Base-by-base conservation (phyloP, 495 filamentous ascomycete genomes). In the Tuber microsphaerosporum region DNA sequence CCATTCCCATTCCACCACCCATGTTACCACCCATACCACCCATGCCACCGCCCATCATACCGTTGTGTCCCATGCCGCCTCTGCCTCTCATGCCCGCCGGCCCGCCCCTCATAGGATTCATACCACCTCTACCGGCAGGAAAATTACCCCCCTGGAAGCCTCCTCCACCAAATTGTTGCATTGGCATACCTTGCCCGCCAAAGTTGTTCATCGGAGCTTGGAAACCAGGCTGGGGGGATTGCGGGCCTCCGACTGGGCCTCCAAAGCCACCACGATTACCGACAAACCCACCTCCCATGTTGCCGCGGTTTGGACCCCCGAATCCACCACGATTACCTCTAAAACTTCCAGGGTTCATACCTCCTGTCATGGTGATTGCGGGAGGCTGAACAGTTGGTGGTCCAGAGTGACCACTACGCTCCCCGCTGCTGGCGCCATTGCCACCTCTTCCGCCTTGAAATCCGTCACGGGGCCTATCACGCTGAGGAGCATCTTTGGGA, bases 401-500 rank as follows among this genome's bases (percentile, higher is more conserved):
- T 39, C 69, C 79, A 31, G 78, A 77, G 76, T 74, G 81, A 43
- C 84, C 83, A 61, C 85, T 83, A 26, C 81, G 76, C 56, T 85
- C 79, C 76, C 84, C 84, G 70, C 80, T 74, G 39, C 76, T 78
- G 19, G 81, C 79, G 70, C 80, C 81, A 79, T 88, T 87, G 77
- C 79, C 73, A 10, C 80, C 77, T 76, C 80, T 77, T 20, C 80
- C 81, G 34, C 76, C 70, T 70, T 77, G 75, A 61, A 82, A 86
- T 76, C 85, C 84, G 8, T 84, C 85, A 74, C 91, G 89, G 75
- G 92, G 91, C 69, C 88, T 89, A n/a, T 85, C 87, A 70, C 94
- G 91, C 81, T 88, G 88, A 1, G 93, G 93, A 0, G 91, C 90
- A 84, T 97, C 94, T 85, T 98, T 98, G 16, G 94, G 94, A 34